phyloP scores from a whole-genome alignment of 257 asterid species.

The Rhazya stricta region DNA sequence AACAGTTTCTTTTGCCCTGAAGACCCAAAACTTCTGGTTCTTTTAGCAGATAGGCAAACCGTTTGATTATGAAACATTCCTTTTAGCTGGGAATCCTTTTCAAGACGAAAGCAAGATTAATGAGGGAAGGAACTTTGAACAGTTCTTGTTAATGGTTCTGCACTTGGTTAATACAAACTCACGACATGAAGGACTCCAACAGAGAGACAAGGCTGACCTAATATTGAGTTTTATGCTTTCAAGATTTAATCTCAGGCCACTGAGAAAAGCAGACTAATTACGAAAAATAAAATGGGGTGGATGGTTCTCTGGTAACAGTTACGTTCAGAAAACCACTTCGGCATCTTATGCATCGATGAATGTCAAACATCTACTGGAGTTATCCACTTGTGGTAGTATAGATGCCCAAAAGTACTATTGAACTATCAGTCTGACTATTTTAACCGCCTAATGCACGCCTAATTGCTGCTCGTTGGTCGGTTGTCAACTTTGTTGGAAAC shows the following conservation, averaged over 20 bases:
- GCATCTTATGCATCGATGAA: no score
- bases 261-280: background rate
- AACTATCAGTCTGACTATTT: background rate
- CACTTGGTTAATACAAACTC: background rate
- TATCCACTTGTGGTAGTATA: no score
- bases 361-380: background rate
- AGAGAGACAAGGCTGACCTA: background rate
- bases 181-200: background rate
- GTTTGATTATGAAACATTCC: no score
- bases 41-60: no score
- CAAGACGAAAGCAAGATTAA: no score
- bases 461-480: constrained; percentile 56
- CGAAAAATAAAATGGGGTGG: background rate
- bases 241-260: background rate
- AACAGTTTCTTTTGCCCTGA: no score
- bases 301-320: background rate
- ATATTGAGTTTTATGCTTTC: background rate
- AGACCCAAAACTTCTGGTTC: no score
- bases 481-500: constrained; percentile 58
- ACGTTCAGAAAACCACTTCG: no score
- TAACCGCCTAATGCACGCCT: constrained; percentile 49
- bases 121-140: no score
- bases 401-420: background rate
- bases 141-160: background rate
- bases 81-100: no score